These are phyloP conservation scores for Xylaria castorea DNA, from an alignment of 495 filamentous ascomycete species.

Conservation along the genomic window DNA sequence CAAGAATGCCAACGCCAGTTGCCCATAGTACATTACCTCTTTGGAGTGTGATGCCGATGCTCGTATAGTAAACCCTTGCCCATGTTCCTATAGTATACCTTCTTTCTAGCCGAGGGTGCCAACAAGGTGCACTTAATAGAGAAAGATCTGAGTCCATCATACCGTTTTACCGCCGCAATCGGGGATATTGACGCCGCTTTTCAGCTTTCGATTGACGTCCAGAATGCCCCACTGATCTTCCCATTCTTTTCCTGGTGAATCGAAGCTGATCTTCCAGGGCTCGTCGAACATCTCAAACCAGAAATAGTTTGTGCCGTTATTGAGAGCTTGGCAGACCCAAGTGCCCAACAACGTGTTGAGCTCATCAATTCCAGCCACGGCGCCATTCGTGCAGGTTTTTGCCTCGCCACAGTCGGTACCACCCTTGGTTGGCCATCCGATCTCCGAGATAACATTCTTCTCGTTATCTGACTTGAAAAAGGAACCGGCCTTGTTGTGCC, in stretches of 20 bases:
- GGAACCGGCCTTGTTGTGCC: constrained; percentile 68
- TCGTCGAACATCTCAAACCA: constrained; percentile 98
- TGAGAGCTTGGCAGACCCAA: constrained; percentile 82
- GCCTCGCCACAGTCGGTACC: constrained; percentile 77
- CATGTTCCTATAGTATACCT: not conserved
- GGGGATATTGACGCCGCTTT: constrained; percentile 84
- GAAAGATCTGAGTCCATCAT: constrained; percentile 20
- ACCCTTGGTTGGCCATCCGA: constrained; percentile 89
- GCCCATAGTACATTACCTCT: constrained; percentile 16
- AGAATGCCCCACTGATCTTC: constrained; percentile 97
- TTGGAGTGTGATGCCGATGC: constrained; percentile 10
- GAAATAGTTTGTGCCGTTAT: constrained; percentile 88
- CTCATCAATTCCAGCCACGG: constrained; percentile 79
- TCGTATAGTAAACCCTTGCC: not conserved
- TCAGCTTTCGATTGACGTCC: constrained; percentile 85
- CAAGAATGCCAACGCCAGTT: constrained; percentile 12
- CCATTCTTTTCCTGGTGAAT: constrained; percentile 76
- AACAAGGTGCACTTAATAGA: not conserved
- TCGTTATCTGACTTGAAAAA: constrained; percentile 64
- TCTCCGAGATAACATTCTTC: constrained; percentile 80
- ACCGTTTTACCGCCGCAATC: constrained; percentile 82
- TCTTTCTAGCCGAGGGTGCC: not conserved
- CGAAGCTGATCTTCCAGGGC: constrained; percentile 85
- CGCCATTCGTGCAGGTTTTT: constrained; percentile 62
- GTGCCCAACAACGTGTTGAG: constrained; percentile 87